Conservation (phyloP, 78 protist species). For the Speleostelium caveatum region DNA sequence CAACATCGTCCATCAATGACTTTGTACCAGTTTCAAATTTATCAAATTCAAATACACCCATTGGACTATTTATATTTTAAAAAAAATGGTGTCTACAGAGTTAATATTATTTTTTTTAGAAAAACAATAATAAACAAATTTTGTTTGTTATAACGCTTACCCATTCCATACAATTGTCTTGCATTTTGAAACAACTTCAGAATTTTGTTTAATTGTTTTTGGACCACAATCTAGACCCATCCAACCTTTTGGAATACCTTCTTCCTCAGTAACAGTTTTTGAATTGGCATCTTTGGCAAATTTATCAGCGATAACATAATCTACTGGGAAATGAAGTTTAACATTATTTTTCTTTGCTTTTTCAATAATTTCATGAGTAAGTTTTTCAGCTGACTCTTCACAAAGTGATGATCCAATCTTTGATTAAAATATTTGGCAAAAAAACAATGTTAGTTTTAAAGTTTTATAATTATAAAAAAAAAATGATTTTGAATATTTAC, state of each 20-base stretch:
- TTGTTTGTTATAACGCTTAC: background rate
- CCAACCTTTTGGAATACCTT: slow-evolving; percentile 97
- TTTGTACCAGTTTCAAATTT: slow-evolving; percentile 95
- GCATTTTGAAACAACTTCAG: slow-evolving; percentile 67
- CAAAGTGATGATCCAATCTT: slow-evolving; percentile 94
- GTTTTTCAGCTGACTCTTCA: slow-evolving; percentile 91
- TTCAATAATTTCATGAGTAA: slow-evolving; percentile 87
- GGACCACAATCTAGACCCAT: slow-evolving; percentile 99
- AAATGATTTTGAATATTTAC: slow-evolving; percentile 85
- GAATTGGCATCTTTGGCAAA: slow-evolving; percentile 85
- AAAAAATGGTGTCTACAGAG: background rate
- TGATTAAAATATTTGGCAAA: background rate
- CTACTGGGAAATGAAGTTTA: slow-evolving; percentile 93
- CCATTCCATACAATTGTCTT: slow-evolving; percentile 99
- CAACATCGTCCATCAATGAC: slow-evolving; percentile 87
- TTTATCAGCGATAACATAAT: slow-evolving; percentile 91
- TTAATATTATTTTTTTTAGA: background rate
- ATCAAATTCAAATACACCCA: slow-evolving; percentile 98
- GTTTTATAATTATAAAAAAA: slow-evolving; percentile 44
- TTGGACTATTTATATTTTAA: too few relatives aligned
- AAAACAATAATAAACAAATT: background rate
- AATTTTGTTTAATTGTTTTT: slow-evolving; percentile 82
- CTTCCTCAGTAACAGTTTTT: slow-evolving; percentile 71
- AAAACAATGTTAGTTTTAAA: background rate
- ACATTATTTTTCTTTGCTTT: slow-evolving; percentile 93